Evolutionary conservation across 2,329 filamentous ascomycete genomes (phyloP).

Genomic region (Aulographum hederae): DNA sequence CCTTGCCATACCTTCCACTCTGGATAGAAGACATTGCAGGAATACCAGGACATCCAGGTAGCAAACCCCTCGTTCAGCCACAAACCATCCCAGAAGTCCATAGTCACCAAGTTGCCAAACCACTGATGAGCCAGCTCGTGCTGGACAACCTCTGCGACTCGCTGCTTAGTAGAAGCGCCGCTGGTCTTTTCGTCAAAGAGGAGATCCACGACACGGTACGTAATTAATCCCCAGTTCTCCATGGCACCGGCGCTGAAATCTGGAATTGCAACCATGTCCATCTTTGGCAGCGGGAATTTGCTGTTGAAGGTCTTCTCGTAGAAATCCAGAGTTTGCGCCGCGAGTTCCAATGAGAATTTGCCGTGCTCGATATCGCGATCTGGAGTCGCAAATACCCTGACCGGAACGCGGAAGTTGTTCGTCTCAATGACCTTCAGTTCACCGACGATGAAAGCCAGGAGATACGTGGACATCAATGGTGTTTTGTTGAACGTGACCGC

Average conservation of each 20-base stretch:
- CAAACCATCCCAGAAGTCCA: conserved; percentile 96
- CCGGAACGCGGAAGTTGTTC: conserved; percentile 74
- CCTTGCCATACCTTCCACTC: conserved; percentile 98
- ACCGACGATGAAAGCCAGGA: conserved; percentile 83
- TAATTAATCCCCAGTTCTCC: conserved; percentile 97
- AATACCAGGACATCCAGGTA: conserved; percentile 88
- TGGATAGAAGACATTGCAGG: conserved; percentile 85
- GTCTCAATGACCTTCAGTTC: conserved; percentile 91
- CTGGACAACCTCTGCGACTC: conserved; percentile 88
- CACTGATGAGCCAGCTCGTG: conserved; percentile 95
- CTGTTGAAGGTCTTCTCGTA: conserved; percentile 91
- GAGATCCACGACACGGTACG: conserved; percentile 81
- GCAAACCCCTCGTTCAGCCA: conserved; percentile 94
- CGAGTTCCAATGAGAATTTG: conserved; percentile 75
- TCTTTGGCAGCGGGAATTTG: conserved; percentile 75
- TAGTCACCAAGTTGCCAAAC: conserved; percentile 95
- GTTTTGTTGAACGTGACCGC: conserved; percentile 84
- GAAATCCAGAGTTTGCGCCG: conserved; percentile 75
- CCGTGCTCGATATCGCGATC: conserved; percentile 84
- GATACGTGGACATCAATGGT: conserved; percentile 89
- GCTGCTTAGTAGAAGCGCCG: conserved; percentile 75
- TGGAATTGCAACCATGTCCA: conserved; percentile 92
- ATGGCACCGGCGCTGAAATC: conserved; percentile 93
- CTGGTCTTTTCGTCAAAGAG: conserved; percentile 84
- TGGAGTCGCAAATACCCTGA: conserved; percentile 84